A percentile compares a stretch with the other conserved stretches of the same genome.
phyloP scores from a whole-genome alignment of 2,329 filamentous ascomycete species.

The Fonsecaea nubica region DNA sequence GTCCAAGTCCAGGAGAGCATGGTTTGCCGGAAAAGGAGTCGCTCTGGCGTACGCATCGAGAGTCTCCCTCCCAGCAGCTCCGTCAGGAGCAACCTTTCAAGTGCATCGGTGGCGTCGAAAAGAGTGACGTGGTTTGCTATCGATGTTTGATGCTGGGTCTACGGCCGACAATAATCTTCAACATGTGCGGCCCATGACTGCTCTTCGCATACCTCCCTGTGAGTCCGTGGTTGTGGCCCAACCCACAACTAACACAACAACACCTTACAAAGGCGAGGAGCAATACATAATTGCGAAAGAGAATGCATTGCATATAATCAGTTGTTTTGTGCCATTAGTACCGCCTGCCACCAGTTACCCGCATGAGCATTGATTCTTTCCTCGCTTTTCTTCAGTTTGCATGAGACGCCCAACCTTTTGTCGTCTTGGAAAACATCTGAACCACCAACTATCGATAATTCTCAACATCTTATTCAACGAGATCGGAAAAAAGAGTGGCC shows the following conservation, averaged over 20 bases:
- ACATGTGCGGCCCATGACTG: too few species aligned
- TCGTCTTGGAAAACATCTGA: neutral
- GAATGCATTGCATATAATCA: conserved; percentile 3
- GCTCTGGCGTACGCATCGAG: neutral
- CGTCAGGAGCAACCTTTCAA: too few species aligned
- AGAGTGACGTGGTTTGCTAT: too few species aligned
- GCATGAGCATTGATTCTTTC: neutral
- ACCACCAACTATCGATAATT: neutral
- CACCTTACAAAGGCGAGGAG: neutral
- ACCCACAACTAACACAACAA: neutral
- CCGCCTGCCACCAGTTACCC: conserved; percentile 6
- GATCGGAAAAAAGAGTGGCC: neutral
- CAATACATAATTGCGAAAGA: conserved; percentile 4
- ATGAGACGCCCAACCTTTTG: neutral
- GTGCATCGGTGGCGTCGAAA: too few species aligned
- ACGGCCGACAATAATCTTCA: too few species aligned
- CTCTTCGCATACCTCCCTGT: too few species aligned
- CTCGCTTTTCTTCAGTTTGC: neutral
- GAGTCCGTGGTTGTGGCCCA: too few species aligned
- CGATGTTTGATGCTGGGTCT: too few species aligned
- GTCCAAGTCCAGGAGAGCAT: neutral
- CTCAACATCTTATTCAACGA: neutral
- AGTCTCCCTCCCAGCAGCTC: neutral
- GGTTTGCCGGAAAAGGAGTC: neutral
- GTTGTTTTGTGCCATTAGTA: conserved; percentile 9